Evolutionary conservation across 768 basidiomycete species (phyloP).

Genomic region (Chlorophyllum brunneum): DNA sequence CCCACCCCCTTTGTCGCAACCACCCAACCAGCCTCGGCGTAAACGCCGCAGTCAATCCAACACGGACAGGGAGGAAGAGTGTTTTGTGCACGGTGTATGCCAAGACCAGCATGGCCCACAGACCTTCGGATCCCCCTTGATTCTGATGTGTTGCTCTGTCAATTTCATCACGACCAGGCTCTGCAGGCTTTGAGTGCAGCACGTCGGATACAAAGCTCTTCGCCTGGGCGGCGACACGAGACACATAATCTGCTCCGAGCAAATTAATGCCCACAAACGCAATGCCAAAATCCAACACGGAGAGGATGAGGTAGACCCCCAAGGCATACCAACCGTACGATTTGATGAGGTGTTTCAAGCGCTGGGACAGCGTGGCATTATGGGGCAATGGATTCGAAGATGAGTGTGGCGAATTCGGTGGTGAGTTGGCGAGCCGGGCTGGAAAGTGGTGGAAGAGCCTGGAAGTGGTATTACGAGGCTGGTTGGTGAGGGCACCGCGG

Average conservation of each 20-base stretch:
- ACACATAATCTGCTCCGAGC: constrained; percentile 88
- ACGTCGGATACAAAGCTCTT: constrained; percentile 45
- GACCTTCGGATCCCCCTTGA: constrained; percentile 55
- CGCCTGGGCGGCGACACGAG: constrained; percentile 54
- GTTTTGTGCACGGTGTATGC: constrained; percentile 98
- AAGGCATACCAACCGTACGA: constrained; percentile 96
- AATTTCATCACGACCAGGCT: constrained; percentile 65
- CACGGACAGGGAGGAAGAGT: constrained; percentile 80
- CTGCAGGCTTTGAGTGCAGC: constrained; percentile 50
- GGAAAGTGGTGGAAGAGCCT: constrained; percentile 13
- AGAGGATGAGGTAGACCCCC: constrained; percentile 78
- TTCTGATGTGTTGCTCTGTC: constrained; percentile 35
- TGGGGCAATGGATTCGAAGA: constrained; percentile 35
- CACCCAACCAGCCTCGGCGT: constrained; percentile 86
- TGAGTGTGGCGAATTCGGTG: constrained; percentile 10
- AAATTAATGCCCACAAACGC: constrained; percentile 83
- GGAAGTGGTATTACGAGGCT: constrained; percentile 7
- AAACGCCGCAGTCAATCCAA: constrained; percentile 83
- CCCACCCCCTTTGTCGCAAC: constrained; percentile 81
- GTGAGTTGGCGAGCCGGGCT: constrained; percentile 14
- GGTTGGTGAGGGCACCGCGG: constrained; percentile 7
- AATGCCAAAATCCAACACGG: constrained; percentile 76
- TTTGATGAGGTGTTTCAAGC: constrained; percentile 79
- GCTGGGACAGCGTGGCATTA: constrained; percentile 58
- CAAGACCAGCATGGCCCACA: constrained; percentile 89